phyloP scores from a whole-genome alignment of 139 green algal species.

The Volvox reticuliferus region DNA sequence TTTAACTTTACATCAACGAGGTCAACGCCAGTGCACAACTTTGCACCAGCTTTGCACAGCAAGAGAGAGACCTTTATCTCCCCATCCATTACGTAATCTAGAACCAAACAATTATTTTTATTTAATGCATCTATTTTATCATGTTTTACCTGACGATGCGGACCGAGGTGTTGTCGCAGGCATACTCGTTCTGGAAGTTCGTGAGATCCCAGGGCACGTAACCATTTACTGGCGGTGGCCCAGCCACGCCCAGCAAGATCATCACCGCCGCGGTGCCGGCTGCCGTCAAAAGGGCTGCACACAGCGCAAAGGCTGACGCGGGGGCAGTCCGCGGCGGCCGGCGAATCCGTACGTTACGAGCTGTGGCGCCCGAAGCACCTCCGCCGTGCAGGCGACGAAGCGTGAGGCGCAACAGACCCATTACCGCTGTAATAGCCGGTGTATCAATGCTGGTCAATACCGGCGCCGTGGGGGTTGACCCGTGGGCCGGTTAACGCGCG shows the following conservation, averaged over 20 bases:
- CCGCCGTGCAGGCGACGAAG: neutral
- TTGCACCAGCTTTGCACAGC: no score
- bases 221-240: neutral
- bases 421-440: neutral
- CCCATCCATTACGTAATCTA: no score
- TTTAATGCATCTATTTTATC: neutral
- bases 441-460: no score
- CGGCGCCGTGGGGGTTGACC: no score
- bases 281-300: neutral
- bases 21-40: no score
- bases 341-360: neutral
- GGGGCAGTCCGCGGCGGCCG: neutral
- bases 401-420: neutral
- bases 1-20: no score
- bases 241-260: neutral
- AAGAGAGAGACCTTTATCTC: no score
- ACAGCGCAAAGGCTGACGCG: neutral
- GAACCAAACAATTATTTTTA: no score
- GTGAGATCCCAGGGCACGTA: conserved; percentile 40
- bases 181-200: conserved; percentile 52
- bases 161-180: conserved; percentile 32
- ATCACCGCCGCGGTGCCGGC: neutral
- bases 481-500: no score
- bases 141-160: conserved; percentile 29
- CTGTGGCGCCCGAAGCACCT: no score